Conservation (phyloP, 257 asterid genomes). For the Sherardia arvensis region DNA sequence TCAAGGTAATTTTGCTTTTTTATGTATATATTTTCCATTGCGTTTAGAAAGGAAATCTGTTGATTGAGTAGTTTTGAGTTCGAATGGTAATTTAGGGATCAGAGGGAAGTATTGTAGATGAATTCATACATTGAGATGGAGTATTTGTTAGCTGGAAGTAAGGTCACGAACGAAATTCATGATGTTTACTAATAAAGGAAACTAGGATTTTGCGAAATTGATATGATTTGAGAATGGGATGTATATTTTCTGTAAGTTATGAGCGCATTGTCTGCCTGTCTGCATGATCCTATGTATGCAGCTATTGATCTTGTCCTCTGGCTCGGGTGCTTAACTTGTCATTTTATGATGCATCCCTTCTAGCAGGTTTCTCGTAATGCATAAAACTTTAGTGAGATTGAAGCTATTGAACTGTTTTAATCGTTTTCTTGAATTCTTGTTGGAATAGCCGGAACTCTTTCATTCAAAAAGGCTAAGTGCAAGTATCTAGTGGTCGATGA, state of each 20-base stretch:
- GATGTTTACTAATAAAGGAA: too few species aligned
- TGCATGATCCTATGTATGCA: background rate
- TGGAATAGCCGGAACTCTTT: background rate
- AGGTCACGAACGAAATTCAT: background rate
- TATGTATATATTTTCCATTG: too few species aligned
- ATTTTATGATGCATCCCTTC: background rate
- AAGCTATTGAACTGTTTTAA: background rate
- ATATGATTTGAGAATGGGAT: background rate
- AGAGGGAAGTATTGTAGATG: background rate
- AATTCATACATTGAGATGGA: too few species aligned
- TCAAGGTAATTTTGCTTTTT: conserved; percentile 38
- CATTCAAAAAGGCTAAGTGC: too few species aligned
- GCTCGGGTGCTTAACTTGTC: background rate
- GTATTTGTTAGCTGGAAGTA: background rate
- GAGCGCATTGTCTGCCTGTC: background rate
- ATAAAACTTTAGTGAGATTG: background rate
- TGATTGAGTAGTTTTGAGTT: background rate
- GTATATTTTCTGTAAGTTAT: background rate
- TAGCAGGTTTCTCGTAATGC: background rate
- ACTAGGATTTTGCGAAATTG: too few species aligned
- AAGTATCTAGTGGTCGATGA: background rate
- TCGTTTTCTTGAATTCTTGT: background rate
- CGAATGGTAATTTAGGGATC: too few species aligned
- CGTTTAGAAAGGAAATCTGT: background rate
- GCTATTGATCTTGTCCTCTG: background rate